Evolutionary conservation across 495 filamentous ascomycete genomes (phyloP).

Genomic region (Talaromyces liani): DNA sequence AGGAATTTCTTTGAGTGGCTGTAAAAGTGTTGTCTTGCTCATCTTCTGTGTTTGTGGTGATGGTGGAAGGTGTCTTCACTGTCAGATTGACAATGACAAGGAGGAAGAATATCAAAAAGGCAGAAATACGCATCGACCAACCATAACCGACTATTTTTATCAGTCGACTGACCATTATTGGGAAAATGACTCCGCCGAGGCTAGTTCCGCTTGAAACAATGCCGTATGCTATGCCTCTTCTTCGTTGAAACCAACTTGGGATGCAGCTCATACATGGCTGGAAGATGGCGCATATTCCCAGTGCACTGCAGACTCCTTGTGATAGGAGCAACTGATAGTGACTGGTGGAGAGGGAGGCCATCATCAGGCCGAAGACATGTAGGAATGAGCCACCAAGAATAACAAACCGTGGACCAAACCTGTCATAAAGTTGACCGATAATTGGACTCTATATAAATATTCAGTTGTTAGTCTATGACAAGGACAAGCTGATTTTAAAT

Average conservation of each 20-base stretch:
- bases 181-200: constrained; percentile 42
- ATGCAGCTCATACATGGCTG: constrained; percentile 25
- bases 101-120: constrained; percentile 60
- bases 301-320: constrained; percentile 26
- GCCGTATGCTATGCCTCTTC: constrained; percentile 40
- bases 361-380: constrained; percentile 66
- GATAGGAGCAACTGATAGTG: constrained; percentile 45
- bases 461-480: too few species aligned
- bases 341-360: constrained; percentile 44
- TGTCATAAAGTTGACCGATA: constrained; percentile 24
- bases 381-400: constrained; percentile 25
- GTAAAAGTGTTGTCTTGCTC: not conserved
- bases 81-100: constrained; percentile 57
- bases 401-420: constrained; percentile 4
- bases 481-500: too few species aligned
- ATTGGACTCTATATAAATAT: constrained; percentile 10
- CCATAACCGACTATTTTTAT: constrained; percentile 57
- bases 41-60: not conserved
- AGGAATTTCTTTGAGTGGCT: not conserved
- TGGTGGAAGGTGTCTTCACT: constrained; percentile 38
- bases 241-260: constrained; percentile 44
- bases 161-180: constrained; percentile 61
- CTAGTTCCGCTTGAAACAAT: constrained; percentile 35
- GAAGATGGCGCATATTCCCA: constrained; percentile 35
- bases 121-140: constrained; percentile 68